Percentiles rank a stretch among this genome's conserved stretches.
Conservation (phyloP, 345 rosid genomes). For the Dimocarpus longan region DNA sequence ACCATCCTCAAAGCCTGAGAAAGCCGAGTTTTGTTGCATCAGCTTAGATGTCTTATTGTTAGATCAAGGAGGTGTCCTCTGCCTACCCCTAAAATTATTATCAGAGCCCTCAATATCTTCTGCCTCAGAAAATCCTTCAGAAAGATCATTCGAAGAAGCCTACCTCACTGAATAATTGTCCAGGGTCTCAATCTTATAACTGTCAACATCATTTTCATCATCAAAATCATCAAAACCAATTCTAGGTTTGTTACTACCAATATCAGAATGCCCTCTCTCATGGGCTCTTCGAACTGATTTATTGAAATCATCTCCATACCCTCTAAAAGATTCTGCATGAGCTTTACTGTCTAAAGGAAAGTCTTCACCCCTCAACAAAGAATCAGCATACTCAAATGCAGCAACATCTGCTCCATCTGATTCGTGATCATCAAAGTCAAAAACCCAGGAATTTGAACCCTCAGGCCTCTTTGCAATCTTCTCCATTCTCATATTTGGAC, state of each 20-base stretch:
- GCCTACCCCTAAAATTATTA: too few relatives aligned
- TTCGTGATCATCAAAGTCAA: constrained; percentile 94
- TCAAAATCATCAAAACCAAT: constrained; percentile 44
- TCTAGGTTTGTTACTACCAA: constrained; percentile 41
- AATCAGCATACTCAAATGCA: constrained; percentile 83
- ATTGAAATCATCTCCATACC: constrained; percentile 38
- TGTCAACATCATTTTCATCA: too few relatives aligned
- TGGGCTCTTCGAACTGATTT: not conserved
- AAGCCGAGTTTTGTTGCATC: too few relatives aligned
- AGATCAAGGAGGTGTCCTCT: too few relatives aligned
- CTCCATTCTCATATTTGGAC: too few relatives aligned
- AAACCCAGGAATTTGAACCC: constrained; percentile 73
- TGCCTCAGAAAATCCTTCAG: too few relatives aligned
- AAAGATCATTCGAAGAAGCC: too few relatives aligned
- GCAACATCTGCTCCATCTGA: constrained; percentile 98
- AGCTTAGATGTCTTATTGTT: too few relatives aligned
- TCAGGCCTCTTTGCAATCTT: too few relatives aligned
- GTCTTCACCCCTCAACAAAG: constrained; percentile 36
- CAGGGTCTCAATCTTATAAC: constrained; percentile 34
- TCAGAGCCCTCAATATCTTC: too few relatives aligned
- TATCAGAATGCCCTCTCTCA: constrained; percentile 48
- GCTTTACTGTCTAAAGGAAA: constrained; percentile 31
- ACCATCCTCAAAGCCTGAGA: too few relatives aligned
- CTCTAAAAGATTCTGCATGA: constrained; percentile 37
- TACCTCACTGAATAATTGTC: fast-evolving